phyloP scores from a whole-genome alignment of 371 early-diverging fungal genomes.

The Zychaea mexicana region DNA sequence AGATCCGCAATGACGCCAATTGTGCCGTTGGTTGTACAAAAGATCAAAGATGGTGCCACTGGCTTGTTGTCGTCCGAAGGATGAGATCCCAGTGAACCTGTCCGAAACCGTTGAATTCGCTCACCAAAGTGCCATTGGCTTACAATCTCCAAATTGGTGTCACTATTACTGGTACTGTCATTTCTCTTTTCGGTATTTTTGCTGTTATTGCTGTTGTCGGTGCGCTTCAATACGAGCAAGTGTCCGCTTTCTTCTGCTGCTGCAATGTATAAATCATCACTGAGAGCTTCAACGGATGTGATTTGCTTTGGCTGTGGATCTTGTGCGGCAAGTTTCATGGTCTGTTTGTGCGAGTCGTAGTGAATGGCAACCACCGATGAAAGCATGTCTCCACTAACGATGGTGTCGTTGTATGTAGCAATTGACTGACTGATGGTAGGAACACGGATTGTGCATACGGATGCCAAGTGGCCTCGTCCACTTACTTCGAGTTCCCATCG shows the following conservation, averaged over 20 bases:
- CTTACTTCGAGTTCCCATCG: slow-evolving; percentile 33
- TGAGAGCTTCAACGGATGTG: slow-evolving; percentile 61
- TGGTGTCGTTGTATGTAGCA: slow-evolving; percentile 23
- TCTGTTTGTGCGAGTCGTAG: slow-evolving; percentile 55
- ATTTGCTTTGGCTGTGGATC: slow-evolving; percentile 71
- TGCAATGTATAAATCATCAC: slow-evolving; percentile 63
- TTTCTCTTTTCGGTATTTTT: slow-evolving; percentile 52
- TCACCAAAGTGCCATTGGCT: slow-evolving; percentile 90
- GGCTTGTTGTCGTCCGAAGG: slow-evolving; percentile 54
- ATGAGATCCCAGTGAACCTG: slow-evolving; percentile 80
- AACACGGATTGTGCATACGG: slow-evolving; percentile 22
- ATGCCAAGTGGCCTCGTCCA: slow-evolving; percentile 29
- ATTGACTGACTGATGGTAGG: slow-evolving; percentile 35
- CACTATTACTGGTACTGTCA: slow-evolving; percentile 13
- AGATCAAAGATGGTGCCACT: slow-evolving; percentile 62
- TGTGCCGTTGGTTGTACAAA: slow-evolving; percentile 79
- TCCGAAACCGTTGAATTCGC: slow-evolving; percentile 73
- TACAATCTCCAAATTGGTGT: slow-evolving; percentile 58
- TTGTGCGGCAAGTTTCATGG: slow-evolving; percentile 65
- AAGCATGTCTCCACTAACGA: slow-evolving; percentile 36
- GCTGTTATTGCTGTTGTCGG: slow-evolving; percentile 14
- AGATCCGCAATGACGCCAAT: slow-evolving; percentile 82
- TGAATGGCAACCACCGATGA: slow-evolving; percentile 36
- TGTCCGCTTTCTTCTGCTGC: slow-evolving; percentile 67
- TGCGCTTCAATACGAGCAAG: slow-evolving; percentile 62